Base-by-base conservation (phyloP, 768 basidiomycete species). In the Boletus speciosus region DNA sequence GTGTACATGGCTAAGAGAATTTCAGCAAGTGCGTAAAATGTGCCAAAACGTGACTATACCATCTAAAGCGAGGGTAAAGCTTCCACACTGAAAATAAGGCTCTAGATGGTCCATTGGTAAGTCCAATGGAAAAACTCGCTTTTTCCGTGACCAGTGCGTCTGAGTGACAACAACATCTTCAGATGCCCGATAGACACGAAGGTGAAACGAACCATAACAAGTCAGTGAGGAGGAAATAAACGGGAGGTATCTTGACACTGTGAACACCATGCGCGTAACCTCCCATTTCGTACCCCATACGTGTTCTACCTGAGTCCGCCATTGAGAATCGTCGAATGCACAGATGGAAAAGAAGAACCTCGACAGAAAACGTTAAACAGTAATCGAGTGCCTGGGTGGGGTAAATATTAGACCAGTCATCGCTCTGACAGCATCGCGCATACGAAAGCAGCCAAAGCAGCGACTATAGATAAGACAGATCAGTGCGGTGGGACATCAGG, bases 211-310 rank as follows among this genome's bases (percentile, higher is more conserved):
- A 63, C 66, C 47, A 46, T 61, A 66, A 31, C 61, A 60, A 11
- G 59, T 54, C n/a, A 63, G 35, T 0, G 53, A 50, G 15, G 58
- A 51, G 11, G 61, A 37, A 47, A 67, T 3, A 32, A 67, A 62
- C 27, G 68, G 49, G 35, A 69, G 49, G 50, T 69, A 69, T 58
- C 66, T 67, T 42, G 67, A 50, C 9, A 67, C 6, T 6, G 65
- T 62, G 45, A 67, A 67, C 16, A 69, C 49, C 23, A 61, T 35
- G 35, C 66, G 65, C 34, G 67, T 35, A 6, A 23, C 21, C n/a
- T 49, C 55, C 66, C 66, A 69, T 35, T 51, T 62, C 8, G 60
- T 55, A 11, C 63, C 58, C 66, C 67, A 67, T 12, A 65, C 53
- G 45, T 57, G 46, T 48, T 55, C 54, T 2, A 67, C 61, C 66